Conservation (phyloP, 2,329 filamentous ascomycete genomes). For the Hymenoscyphus repandus region DNA sequence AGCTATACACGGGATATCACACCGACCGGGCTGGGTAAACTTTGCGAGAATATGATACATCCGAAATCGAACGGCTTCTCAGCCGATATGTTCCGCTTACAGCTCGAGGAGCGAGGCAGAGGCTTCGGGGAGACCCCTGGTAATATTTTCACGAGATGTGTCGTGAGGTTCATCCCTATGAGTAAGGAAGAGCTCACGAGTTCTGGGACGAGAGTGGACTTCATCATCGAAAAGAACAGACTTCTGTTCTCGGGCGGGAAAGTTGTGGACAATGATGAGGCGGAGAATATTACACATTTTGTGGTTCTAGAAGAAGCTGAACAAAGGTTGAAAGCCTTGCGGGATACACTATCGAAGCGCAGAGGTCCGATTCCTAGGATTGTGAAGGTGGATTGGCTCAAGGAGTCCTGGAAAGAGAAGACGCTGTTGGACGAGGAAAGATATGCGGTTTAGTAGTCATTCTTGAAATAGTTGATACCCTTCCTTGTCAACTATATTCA, state of each 20-base stretch:
- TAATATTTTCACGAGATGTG: constrained; percentile 44
- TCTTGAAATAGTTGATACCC: no score
- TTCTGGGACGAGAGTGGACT: constrained; percentile 25
- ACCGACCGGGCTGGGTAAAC: constrained; percentile 53
- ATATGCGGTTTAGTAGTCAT: constrained; percentile 31
- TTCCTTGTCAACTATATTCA: no score
- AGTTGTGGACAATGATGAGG: constrained; percentile 45
- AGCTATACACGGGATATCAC: constrained; percentile 71
- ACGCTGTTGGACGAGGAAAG: constrained; percentile 77
- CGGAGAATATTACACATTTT: constrained; percentile 63
- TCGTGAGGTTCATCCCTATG: constrained; percentile 35
- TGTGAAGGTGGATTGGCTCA: constrained; percentile 67
- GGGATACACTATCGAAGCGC: constrained; percentile 39
- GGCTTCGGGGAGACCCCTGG: constrained; percentile 45
- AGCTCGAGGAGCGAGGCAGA: constrained; percentile 52
- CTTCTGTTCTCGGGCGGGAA: constrained; percentile 65
- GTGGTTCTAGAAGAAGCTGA: constrained; percentile 47
- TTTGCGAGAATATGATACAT: constrained; percentile 43
- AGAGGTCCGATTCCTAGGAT: constrained; percentile 56
- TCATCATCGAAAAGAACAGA: constrained; percentile 48
- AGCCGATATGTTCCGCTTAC: constrained; percentile 42
- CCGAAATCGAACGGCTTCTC: constrained; percentile 44
- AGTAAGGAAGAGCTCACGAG: constrained; percentile 6
- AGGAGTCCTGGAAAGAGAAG: constrained; percentile 72
- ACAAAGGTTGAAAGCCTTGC: constrained; percentile 39